Percentiles rank a stretch among this genome's conserved stretches.
Evolutionary conservation across 2,329 filamentous ascomycete genomes (phyloP).

Genomic region (Calonectria hawksworthii): DNA sequence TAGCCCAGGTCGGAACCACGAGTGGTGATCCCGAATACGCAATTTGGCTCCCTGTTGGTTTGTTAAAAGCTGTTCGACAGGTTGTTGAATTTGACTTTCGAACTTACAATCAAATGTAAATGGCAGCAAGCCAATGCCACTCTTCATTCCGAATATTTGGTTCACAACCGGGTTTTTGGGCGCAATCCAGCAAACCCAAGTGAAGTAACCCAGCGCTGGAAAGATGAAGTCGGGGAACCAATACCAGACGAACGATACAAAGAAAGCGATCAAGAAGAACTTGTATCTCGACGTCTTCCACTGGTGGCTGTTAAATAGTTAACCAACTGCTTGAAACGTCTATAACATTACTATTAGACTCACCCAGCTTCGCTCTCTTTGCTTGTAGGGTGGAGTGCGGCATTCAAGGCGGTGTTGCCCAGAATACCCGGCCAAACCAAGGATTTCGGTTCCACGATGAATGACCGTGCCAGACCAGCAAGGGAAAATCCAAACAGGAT

Average conservation of each 20-base stretch:
- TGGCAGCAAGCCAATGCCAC: constrained; percentile 55
- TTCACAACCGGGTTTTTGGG: constrained; percentile 62
- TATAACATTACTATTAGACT: background rate
- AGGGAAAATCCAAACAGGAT: constrained; percentile 67
- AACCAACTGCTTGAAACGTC: background rate
- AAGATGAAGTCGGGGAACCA: constrained; percentile 65
- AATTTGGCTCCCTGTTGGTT: constrained; percentile 27
- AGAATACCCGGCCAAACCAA: constrained; percentile 68
- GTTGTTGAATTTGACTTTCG: background rate
- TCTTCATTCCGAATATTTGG: constrained; percentile 63
- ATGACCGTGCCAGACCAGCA: constrained; percentile 59
- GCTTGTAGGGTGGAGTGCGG: constrained; percentile 56
- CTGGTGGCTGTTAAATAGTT: constrained; percentile 1
- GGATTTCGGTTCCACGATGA: constrained; percentile 60
- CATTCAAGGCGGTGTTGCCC: constrained; percentile 62
- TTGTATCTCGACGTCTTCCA: constrained; percentile 57
- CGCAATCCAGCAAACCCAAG: constrained; percentile 63
- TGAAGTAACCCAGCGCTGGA: constrained; percentile 59
- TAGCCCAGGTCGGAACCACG: constrained; percentile 12
- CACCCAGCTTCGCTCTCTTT: constrained; percentile 43
- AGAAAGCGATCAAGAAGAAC: constrained; percentile 59
- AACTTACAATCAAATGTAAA: constrained; percentile 57
- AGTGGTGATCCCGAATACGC: constrained; percentile 6
- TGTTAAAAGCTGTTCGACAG: background rate
- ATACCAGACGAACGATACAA: constrained; percentile 59